Base-by-base conservation (phyloP, 352 stramenopile genomes). In the Blastocystis sp. region DNA sequence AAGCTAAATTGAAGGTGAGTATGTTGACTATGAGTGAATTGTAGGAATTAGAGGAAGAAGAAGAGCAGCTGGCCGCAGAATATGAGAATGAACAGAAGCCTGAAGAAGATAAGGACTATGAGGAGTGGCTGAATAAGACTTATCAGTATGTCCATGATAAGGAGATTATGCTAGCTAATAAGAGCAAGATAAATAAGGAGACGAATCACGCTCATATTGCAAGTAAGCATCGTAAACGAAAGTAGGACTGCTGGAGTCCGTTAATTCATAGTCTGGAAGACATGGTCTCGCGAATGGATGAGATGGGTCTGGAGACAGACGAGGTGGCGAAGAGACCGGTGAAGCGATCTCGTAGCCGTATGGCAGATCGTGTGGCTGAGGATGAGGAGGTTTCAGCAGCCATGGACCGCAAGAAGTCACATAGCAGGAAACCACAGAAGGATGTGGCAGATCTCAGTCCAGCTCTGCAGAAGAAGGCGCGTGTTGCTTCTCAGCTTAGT, bases 1-100 rank as follows among this genome's bases (percentile, higher is more conserved):
- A 98, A 60, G 95, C 95, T 77, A 96, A 95, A 89, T 93, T 99
- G 44, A 94, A 53, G 56, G 56, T 62, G 13, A 33, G 56, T 33
- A 48, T 9, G 13, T 62, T 3, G 27, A 62, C 2, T n/a, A 62
- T 3, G 15, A n/a, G 13, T 62, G 56, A 33, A 33, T 3, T 33
- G 56, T 62, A 62, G 33, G 66, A 30, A 9, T 33, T 78, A 3
- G 66, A 78, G 37, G 44, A 22, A 37, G 66, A 78, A 51, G 66
- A 78, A 51, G 33, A 56, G 66, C 66, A 78, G 66, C 37, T 78
- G 37, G 27, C 66, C 5, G 37, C 66, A 24, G 66, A 78, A 37
- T 78, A 57, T 51, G 66, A 78, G 66, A 51, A 24, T 24, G 66
- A 78, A 37, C 24, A 48, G 66, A 78, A 78, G 66, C 66, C 66